A percentile compares a stretch with the other conserved stretches of the same genome.
Conservation (phyloP, 192 early-diverging fungal genomes). For the Umbelopsis ramanniana region DNA sequence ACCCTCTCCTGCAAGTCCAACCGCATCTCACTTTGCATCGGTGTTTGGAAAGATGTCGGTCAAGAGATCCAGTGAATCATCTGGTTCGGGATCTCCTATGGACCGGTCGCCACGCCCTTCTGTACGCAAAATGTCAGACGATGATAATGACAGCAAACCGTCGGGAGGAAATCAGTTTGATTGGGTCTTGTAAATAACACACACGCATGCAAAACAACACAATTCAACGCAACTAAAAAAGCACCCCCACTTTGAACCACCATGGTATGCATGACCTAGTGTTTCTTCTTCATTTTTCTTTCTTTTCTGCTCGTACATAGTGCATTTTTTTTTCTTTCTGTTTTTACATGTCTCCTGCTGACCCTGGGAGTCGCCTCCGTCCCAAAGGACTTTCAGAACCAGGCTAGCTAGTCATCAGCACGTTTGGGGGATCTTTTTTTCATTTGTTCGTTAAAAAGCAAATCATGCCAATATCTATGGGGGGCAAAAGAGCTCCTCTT, state of each 20-base stretch:
- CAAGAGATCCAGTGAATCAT: constrained; percentile 16
- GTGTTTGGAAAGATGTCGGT: constrained; percentile 20
- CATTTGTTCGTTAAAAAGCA: too few relatives aligned
- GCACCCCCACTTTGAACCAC: background rate
- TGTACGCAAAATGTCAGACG: constrained; percentile 6
- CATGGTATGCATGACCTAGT: background rate
- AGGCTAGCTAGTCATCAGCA: too few relatives aligned
- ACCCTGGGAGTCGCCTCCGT: too few relatives aligned
- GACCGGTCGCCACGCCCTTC: constrained; percentile 20
- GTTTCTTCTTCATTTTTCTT: background rate
- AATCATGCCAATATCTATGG: too few relatives aligned
- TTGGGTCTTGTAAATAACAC: constrained; percentile 24
- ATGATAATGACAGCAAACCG: constrained; percentile 6
- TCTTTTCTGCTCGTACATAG: too few relatives aligned
- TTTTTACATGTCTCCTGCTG: too few relatives aligned
- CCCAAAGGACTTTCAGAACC: too few relatives aligned
- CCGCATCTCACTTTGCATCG: constrained; percentile 9
- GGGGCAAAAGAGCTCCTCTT: too few relatives aligned
- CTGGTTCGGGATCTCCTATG: constrained; percentile 3
- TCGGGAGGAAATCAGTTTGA: constrained; percentile 21
- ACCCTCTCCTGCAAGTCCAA: constrained; percentile 11
- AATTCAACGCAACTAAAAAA: background rate
- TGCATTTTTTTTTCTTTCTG: too few relatives aligned
- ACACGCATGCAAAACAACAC: background rate
- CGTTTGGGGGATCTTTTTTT: too few relatives aligned